Evolutionary conservation across 2,329 filamentous ascomycete species (phyloP).

Genomic region (Fusarium temperatum): DNA sequence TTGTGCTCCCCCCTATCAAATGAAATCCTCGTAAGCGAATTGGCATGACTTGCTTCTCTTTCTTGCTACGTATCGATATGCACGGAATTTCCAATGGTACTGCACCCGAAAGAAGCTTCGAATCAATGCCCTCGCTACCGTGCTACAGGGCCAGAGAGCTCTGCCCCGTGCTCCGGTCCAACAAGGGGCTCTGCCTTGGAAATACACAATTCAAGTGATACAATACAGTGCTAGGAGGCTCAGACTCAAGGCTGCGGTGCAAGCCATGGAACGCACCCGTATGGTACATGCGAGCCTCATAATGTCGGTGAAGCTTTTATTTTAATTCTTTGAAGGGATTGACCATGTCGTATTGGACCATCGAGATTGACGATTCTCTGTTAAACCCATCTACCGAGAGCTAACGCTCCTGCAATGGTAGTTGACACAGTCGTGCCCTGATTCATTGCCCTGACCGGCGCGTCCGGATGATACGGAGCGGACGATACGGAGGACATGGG

Average conservation of each 20-base stretch:
- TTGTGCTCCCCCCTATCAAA: neutral
- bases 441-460: constrained; percentile 1
- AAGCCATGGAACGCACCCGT: constrained; percentile 7
- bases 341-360: neutral
- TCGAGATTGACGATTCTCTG: constrained; percentile 3
- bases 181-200: constrained; percentile 36
- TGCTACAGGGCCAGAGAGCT: constrained; percentile 10
- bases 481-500: constrained; percentile 12
- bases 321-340: neutral
- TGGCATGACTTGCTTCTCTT: neutral
- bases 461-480: constrained; percentile 28
- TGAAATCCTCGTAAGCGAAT: constrained; percentile 6
- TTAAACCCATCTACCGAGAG: constrained; percentile 3
- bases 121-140: constrained; percentile 1
- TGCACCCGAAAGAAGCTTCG: neutral
- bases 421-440: neutral
- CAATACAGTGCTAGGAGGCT: neutral
- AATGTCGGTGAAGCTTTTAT: constrained; percentile 26
- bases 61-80: neutral
- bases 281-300: neutral
- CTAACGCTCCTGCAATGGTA: neutral
- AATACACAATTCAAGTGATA: neutral
- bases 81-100: constrained; percentile 5
- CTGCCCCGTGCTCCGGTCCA: neutral
- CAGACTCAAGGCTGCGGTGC: constrained; percentile 22